Evolutionary conservation across 2,329 filamentous ascomycete genomes (phyloP).

Genomic region (Colletotrichum camelliae): DNA sequence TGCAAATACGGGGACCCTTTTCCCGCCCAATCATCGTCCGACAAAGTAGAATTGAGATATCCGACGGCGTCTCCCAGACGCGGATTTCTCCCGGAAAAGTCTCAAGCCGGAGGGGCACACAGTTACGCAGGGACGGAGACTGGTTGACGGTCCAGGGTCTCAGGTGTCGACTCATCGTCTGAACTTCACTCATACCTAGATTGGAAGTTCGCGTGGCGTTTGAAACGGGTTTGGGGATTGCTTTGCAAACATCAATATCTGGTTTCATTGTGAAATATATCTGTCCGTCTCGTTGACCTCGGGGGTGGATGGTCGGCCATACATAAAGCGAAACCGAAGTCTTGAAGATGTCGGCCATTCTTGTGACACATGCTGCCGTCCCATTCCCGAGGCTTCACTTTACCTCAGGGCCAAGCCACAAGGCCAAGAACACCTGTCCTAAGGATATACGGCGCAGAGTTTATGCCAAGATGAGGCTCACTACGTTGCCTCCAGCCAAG

Average conservation of each 20-base stretch:
- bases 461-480: neutral
- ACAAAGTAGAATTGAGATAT: neutral
- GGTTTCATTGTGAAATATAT: neutral
- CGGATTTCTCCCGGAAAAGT: neutral
- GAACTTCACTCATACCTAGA: neutral
- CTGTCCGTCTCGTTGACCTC: neutral
- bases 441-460: accelerated
- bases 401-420: neutral
- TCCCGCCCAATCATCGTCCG: neutral
- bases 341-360: too few relatives aligned
- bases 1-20: neutral
- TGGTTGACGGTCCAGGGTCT: neutral
- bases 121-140: neutral
- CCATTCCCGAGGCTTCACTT: neutral
- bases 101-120: neutral
- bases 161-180: accelerated
- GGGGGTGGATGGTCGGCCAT: neutral
- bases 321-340: neutral
- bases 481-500: neutral
- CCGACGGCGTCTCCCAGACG: neutral
- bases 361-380: too few relatives aligned
- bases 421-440: neutral
- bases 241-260: neutral
- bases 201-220: neutral
- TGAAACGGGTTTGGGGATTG: neutral